A percentile compares a stretch with the other conserved stretches of the same genome.
These are phyloP conservation scores for Claviceps pusilla DNA, from an alignment of 2,329 filamentous ascomycete species.

Conservation along the genomic window DNA sequence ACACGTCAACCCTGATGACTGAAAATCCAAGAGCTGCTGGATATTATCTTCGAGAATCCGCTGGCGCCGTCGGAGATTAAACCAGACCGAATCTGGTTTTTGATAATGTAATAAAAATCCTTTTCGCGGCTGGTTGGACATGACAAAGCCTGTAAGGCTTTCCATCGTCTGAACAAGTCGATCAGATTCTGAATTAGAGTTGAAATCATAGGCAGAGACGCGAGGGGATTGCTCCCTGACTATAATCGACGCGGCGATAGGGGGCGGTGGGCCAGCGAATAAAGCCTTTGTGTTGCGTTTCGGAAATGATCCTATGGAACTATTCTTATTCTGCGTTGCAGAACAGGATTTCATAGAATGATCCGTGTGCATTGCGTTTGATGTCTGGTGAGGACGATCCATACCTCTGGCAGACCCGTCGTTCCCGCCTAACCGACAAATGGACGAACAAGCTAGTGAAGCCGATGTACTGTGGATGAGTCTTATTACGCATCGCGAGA, in stretches of 20 bases:
- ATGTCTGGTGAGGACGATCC: not conserved
- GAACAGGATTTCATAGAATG: slow-evolving; percentile 8
- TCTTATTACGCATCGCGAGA: too few relatives aligned
- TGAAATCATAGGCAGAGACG: slow-evolving; percentile 4
- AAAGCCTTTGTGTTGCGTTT: slow-evolving; percentile 20
- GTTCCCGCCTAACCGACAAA: slow-evolving; percentile 13
- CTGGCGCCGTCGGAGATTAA: slow-evolving; percentile 30
- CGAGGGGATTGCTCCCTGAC: slow-evolving; percentile 10
- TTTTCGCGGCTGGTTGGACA: slow-evolving; percentile 22
- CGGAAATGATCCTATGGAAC: slow-evolving; percentile 17
- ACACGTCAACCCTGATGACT: slow-evolving; percentile 29
- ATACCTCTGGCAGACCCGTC: slow-evolving; percentile 6
- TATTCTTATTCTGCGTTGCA: slow-evolving; percentile 12
- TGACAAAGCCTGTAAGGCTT: slow-evolving; percentile 16
- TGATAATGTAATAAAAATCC: not conserved
- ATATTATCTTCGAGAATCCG: slow-evolving; percentile 30
- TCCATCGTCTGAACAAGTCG: slow-evolving; percentile 4
- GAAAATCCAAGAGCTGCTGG: slow-evolving; percentile 33
- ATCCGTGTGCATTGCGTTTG: slow-evolving; percentile 4
- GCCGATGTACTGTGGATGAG: not conserved
- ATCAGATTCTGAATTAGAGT: slow-evolving; percentile 5
- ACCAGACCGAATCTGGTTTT: slow-evolving; percentile 29
- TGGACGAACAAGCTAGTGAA: slow-evolving; percentile 25
- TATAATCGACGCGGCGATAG: slow-evolving; percentile 30
- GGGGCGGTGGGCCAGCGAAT: slow-evolving; percentile 35